Evolutionary conservation across 805 yeast genomes (phyloP), one percentile per base, ranked within the genome.

Genomic region (Candida namnaoensis): DNA sequence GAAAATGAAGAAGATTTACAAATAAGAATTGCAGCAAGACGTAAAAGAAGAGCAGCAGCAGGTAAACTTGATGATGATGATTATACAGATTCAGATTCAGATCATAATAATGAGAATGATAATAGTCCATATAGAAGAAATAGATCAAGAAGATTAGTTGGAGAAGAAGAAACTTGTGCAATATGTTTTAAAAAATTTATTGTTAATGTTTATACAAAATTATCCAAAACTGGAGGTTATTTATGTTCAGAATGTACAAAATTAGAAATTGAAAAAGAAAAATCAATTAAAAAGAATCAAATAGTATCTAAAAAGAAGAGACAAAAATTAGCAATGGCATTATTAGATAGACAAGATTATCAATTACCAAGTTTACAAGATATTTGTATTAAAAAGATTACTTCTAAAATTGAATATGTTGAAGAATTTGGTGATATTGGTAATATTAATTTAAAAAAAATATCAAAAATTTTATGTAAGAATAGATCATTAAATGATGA

Each of bases 401-500:
- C 88, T 0, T 67, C 67, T 32, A 74, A 80, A 51, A 87, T 86
- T 47, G 77, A 74, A 50, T 82, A 77, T 46, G 88, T 84, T 39
- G 95, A 90, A 6, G 80, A 74, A 3, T 67, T 93, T 40, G 98
- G 97, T 34, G 96, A 86, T 48, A 82, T 93, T 45, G 96, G 98
- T 0, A 66, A 72, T 25, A 61, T 68, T 34, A 90, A 88, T 58
- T 65, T 82, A 66, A 71, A 71, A 51, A 83, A 80, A 58, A 79
- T 93, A 39, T 75, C 87, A 23, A 72, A 78, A 40, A 88, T 95
- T 44, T 60, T 93, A 28, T 79, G 93, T 23, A 79, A 85, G 44
- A 93, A 90, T 61, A 64, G 99, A 40, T 82, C 93, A 0, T 65
- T 93, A 38, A 76, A 82, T 52, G 79, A 82, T 47, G 65, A 72